phyloP scores from a whole-genome alignment of 257 asterid species.

The Nemophila menziesii region DNA sequence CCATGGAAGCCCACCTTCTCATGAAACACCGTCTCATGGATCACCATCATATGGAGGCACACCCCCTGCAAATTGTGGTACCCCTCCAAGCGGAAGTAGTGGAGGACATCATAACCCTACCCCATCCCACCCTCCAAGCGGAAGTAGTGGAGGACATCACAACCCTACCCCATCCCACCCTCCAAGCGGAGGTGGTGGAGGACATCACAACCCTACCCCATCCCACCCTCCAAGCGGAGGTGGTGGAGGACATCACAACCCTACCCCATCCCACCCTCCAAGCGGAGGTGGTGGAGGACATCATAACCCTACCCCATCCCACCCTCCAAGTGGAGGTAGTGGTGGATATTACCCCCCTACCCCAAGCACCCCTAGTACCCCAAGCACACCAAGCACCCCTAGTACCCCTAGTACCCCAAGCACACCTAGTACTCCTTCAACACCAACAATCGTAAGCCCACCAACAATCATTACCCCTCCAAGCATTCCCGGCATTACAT shows the following conservation, averaged over 20 bases:
- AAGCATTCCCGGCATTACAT: constrained; percentile 23
- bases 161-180: background rate
- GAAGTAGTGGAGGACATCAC: constrained; percentile 17
- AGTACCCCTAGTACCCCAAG: constrained; percentile 23
- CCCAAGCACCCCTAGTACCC: constrained; percentile 12
- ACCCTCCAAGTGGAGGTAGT: constrained; percentile 15
- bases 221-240: constrained; percentile 5
- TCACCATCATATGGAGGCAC: constrained; percentile 30
- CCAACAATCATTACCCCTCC: constrained; percentile 18
- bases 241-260: constrained; percentile 20
- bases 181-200: constrained; percentile 18
- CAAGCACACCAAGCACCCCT: constrained; percentile 16
- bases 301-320: constrained; percentile 3
- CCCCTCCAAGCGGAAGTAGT: constrained; percentile 52
- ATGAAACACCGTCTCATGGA: constrained; percentile 35
- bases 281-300: constrained; percentile 23
- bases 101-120: constrained; percentile 37
- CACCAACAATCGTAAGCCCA: constrained; percentile 21
- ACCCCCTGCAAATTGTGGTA: constrained; percentile 63
- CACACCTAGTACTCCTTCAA: constrained; percentile 12
- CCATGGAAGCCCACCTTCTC: constrained; percentile 25
- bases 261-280: constrained; percentile 1
- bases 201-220: constrained; percentile 11
- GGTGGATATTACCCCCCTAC: constrained; percentile 21
- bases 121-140: constrained; percentile 25